Evolutionary conservation across 768 basidiomycete genomes (phyloP).

Genomic region (Leccinum rimulosum): DNA sequence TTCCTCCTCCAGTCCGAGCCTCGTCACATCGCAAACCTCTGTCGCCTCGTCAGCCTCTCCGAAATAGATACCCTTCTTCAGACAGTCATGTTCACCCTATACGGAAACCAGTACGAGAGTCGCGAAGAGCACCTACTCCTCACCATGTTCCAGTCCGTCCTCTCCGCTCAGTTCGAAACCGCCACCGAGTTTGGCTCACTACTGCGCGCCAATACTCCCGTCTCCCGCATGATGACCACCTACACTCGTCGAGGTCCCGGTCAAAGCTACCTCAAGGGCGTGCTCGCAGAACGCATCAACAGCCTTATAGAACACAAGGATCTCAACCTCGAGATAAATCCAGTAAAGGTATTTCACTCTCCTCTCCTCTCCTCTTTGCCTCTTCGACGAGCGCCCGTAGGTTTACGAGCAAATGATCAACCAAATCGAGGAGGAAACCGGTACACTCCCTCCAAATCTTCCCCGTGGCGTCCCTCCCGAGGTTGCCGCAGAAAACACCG

Average conservation of each 20-base stretch:
- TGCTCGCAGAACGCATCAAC: conserved; percentile 97
- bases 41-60: conserved; percentile 90
- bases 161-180: conserved; percentile 98
- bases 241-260: conserved; percentile 98
- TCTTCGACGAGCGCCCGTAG: conserved; percentile 36
- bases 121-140: conserved; percentile 96
- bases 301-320: conserved; percentile 99
- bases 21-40: conserved; percentile 93
- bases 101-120: conserved; percentile 98
- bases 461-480: conserved; percentile 94
- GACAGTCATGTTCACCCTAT: conserved; percentile 99
- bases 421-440: conserved; percentile 97
- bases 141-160: conserved; percentile 99
- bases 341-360: conserved; percentile 71
- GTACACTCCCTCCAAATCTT: conserved; percentile 84
- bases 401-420: conserved; percentile 99
- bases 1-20: conserved; percentile 98
- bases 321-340: conserved; percentile 98
- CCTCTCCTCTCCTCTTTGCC: background rate
- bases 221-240: conserved; percentile 99
- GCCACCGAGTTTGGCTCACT: conserved; percentile 99
- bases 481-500: conserved; percentile 87
- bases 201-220: conserved; percentile 96
- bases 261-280: conserved; percentile 96
- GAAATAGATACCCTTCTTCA: conserved; percentile 99